phyloP scores from a whole-genome alignment of 306 rosid species.

The Urtica urens region DNA sequence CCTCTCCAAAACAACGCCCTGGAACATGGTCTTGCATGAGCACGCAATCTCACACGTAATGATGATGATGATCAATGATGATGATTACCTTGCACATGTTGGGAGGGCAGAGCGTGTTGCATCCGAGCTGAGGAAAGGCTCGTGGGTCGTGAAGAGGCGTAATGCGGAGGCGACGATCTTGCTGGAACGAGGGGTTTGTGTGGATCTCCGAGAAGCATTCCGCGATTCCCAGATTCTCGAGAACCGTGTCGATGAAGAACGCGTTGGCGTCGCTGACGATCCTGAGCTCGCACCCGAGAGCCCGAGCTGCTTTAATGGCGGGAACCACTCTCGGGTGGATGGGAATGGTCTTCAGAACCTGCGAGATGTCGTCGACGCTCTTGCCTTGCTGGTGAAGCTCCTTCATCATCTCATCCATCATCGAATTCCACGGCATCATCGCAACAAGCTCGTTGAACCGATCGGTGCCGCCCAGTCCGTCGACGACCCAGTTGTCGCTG shows the following conservation, averaged over 20 bases:
- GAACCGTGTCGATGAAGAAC: constrained; percentile 55
- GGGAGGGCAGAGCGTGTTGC: constrained; percentile 43
- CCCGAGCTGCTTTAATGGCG: constrained; percentile 9
- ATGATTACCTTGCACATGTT: constrained; percentile 70
- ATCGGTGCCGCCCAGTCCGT: constrained; percentile 52
- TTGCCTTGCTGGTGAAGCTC: constrained; percentile 9
- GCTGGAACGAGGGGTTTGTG: constrained; percentile 53
- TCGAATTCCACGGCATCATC: constrained; percentile 82
- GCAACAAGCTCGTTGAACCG: constrained; percentile 57
- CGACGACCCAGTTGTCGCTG: constrained; percentile 73
- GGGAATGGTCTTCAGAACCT: constrained; percentile 13
- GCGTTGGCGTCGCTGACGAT: constrained; percentile 67
- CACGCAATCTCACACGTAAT: too few species aligned
- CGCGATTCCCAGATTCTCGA: constrained; percentile 53
- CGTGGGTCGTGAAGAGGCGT: constrained; percentile 48
- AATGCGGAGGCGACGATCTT: constrained; percentile 44
- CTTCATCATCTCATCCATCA: constrained; percentile 48
- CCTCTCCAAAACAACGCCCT: too few species aligned
- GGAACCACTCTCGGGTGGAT: constrained; percentile 11
- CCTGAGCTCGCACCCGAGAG: constrained; percentile 56
- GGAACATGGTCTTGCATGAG: too few species aligned
- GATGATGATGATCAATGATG: too few species aligned
- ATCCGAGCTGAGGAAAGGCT: too few species aligned
- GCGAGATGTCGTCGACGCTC: constrained; percentile 2
- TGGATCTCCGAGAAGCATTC: constrained; percentile 60